Evolutionary conservation across 345 rosid genomes (phyloP), one percentile per base, ranked within the genome.

Genomic region (Schrenkiella parvula): DNA sequence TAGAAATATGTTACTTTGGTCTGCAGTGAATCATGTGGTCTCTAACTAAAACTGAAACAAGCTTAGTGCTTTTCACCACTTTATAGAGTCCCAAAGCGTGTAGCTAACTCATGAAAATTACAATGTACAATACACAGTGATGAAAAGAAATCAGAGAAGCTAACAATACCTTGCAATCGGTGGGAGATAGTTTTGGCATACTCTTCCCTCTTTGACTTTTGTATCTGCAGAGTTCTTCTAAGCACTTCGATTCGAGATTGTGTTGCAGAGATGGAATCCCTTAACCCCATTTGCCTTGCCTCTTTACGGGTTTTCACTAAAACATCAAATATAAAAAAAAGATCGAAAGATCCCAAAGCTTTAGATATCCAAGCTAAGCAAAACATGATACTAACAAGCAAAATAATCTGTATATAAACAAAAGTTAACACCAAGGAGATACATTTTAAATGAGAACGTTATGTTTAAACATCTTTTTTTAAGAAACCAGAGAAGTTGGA

Each of bases 291-390:
- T 72, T 85, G 89, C 63, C 81, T 82, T 8, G 89, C 96, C 81
- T 91, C 99, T 68, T 77, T 82, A 66, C 85, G 87, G 0, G 93
- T 89, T 81, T 91, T 95, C 78, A 80, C 99, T 91, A 77, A 22
- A 55, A 79, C 44, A 79, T 19, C 26, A 48, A 19, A 70, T 12
- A 63, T 43, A 64, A 0, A 28, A 21, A n/a, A 34, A 47, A 44
- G 3, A 68, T 42, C 8, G 3, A 48, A 59, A 51, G 39, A 59
- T 29, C 21, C n/a, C 35, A 48, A 58, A 55, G 17, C 26, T 3
- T 10, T 31, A 47, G 29, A 59, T 34, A 70, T 35, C 43, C 6
- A 41, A 31, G 43, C 17, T 32, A 37, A 43, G 17, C 29, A 65
- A 73, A 18, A 46, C 31, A 46, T 54, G 26, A 72, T 12, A 44